A percentile compares a stretch with the other conserved stretches of the same genome.
Evolutionary conservation across 1,284 basidiomycete genomes (phyloP).

Genomic region (Cryptococcus sp.): DNA sequence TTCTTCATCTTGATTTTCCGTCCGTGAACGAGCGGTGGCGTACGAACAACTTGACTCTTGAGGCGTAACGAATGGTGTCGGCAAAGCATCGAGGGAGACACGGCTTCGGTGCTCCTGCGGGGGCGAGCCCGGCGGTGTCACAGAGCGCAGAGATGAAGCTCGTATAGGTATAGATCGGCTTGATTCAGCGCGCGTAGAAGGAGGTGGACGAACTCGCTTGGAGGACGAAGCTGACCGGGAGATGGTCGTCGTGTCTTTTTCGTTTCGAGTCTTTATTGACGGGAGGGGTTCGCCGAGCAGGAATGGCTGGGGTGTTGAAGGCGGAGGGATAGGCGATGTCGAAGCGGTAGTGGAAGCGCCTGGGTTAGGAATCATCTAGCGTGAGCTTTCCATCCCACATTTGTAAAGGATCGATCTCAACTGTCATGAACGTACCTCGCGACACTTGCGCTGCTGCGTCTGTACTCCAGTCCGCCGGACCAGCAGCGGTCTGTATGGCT

Average conservation of each 20-base stretch:
- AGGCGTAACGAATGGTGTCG: background rate
- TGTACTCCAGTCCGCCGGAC: too few relatives aligned
- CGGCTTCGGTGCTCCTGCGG: constrained; percentile 5
- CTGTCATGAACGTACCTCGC: too few relatives aligned
- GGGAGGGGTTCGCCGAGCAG: background rate
- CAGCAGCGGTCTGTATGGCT: too few relatives aligned
- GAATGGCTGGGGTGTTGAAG: background rate
- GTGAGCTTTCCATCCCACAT: too few relatives aligned
- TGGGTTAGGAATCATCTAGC: too few relatives aligned
- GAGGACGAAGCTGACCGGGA: background rate
- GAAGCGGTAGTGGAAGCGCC: too few relatives aligned
- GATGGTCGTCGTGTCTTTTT: background rate
- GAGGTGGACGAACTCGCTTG: background rate
- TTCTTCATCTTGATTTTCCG: background rate
- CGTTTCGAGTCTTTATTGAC: too few relatives aligned
- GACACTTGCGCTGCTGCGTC: too few relatives aligned
- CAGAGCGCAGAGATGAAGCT: constrained; percentile 8
- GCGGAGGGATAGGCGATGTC: too few relatives aligned
- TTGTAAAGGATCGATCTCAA: too few relatives aligned
- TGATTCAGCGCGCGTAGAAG: background rate
- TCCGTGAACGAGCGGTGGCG: background rate
- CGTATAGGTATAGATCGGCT: background rate
- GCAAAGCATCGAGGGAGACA: constrained; percentile 10
- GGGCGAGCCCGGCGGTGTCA: constrained; percentile 1
- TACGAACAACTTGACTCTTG: background rate